phyloP scores from a whole-genome alignment of 805 yeast species.

The Kuraishia piskuri region DNA sequence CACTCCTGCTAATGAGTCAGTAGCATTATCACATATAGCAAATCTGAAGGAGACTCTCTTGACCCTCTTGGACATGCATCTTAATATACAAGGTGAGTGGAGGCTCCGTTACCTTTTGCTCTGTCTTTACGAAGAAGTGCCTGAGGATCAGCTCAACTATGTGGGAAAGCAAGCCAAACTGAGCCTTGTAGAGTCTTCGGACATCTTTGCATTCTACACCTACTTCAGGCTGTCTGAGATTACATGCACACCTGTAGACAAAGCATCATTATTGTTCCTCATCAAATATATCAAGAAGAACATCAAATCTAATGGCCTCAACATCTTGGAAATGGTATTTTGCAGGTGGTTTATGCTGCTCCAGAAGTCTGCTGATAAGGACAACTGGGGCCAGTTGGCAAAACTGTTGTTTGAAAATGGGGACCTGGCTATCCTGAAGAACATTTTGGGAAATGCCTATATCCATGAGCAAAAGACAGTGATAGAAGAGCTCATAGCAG shows the following conservation, averaged over 20 bases:
- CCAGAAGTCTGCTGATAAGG: conserved; percentile 23
- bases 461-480: conserved; percentile 41
- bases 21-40: background rate
- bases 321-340: conserved; percentile 21
- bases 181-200: conserved; percentile 3
- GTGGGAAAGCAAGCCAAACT: conserved; percentile 7
- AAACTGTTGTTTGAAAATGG: conserved; percentile 17
- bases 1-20: background rate
- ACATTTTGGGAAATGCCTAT: conserved; percentile 25
- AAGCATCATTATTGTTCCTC: conserved; percentile 6
- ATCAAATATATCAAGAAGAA: conserved; percentile 18
- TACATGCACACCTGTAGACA: conserved; percentile 12
- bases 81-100: conserved; percentile 33
- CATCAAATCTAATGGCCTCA: conserved; percentile 4
- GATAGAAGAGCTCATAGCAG: conserved; percentile 15
- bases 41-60: conserved; percentile 21
- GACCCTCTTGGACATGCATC: conserved; percentile 31
- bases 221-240: conserved; percentile 37
- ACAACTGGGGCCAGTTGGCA: conserved; percentile 22
- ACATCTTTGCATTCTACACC: conserved; percentile 23
- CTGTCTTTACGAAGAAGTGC: conserved; percentile 18
- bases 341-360: conserved; percentile 49
- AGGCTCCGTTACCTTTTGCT: background rate
- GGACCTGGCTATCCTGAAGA: conserved; percentile 10
- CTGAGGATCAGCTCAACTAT: conserved; percentile 14